Base-by-base conservation (phyloP, 1,284 basidiomycete species). In the Volvariella volvacea region DNA sequence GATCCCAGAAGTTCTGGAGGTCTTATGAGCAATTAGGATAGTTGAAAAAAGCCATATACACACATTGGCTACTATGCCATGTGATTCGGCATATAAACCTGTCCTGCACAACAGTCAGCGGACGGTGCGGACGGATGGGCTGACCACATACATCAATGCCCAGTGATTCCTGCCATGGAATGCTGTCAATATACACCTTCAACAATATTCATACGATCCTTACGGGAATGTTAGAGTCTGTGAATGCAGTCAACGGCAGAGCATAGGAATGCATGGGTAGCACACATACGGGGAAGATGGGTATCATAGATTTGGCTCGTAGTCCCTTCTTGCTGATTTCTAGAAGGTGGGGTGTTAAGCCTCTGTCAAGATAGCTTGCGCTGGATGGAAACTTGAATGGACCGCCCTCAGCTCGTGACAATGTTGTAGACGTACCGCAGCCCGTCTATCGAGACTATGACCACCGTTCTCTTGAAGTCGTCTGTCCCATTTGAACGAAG, bases 11-110 rank as follows among this genome's bases (percentile, higher is more conserved):
- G 55, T 90, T 88, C 87, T 89, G 55, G 16, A 37, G 22, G 39
- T 40, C 36, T 38, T 41, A 22, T 9, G 22, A 40, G 12, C 41
- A 38, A 32, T 32, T 21, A 17, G 34, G 32, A 34, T 4, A 16
- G 41, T 20, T 28, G 25, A 40, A 22, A 31, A 20, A 17, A n/a
- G 20, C 33, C 10, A 16, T 38, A 60, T 76, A 10, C 54, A 28
- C 12, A 88, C 86, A 58, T 96, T 96, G 10, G 82, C 92, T 9
- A 96, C 76, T 43, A 96, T 93, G 3, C 92, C 93, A 59, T 92
- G 88, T 16, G 83, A 84, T 59, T 92, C 88, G 0, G 88, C 86
- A 57, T 92, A 80, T 1, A 94, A 71, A 2, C 91, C 91, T 15
- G 91, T 94, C 81, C 87, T 89, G 49, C 30, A 42, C 2, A 19